A percentile compares a stretch with the other conserved stretches of the same genome.
Evolutionary conservation across 108 stramenopile species (phyloP).

Genomic region (Fragilariopsis cylindrus): DNA sequence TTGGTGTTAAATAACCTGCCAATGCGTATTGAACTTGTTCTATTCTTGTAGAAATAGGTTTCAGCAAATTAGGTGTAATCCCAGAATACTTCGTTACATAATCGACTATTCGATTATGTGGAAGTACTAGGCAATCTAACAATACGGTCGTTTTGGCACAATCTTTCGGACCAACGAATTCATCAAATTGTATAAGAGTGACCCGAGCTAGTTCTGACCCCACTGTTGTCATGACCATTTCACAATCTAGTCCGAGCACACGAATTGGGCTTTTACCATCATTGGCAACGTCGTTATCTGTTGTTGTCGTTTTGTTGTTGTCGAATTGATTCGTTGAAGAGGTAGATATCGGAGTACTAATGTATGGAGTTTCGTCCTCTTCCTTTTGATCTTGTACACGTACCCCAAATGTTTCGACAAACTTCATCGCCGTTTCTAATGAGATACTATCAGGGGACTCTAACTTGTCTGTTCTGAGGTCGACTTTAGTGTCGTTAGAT

Average conservation of each 20-base stretch:
- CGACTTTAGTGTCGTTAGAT: neutral
- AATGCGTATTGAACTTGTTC: conserved; percentile 79
- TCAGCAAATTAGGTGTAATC: conserved; percentile 63
- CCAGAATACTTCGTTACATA: conserved; percentile 74
- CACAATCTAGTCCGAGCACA: conserved; percentile 90
- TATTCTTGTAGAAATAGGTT: conserved; percentile 55
- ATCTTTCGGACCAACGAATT: conserved; percentile 8
- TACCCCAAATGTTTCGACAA: conserved; percentile 30
- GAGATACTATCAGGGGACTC: conserved; percentile 17
- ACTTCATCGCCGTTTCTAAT: conserved; percentile 35
- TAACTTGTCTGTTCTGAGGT: neutral
- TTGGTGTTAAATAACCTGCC: conserved; percentile 49
- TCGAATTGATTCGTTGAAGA: neutral
- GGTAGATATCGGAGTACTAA: conserved; percentile 9
- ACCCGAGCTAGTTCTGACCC: conserved; percentile 85
- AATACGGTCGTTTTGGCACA: conserved; percentile 45
- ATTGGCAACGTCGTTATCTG: neutral
- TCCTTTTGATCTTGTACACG: conserved; percentile 26
- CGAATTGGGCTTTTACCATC: conserved; percentile 21
- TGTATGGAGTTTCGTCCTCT: conserved; percentile 26
- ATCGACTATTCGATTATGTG: conserved; percentile 63
- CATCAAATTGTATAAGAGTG: conserved; percentile 64
- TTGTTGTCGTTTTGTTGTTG: neutral
- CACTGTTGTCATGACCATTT: conserved; percentile 82
- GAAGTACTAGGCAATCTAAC: conserved; percentile 82